phyloP scores from a whole-genome alignment of 116 monocot genomes.

The Dioscorea cayenensis region DNA sequence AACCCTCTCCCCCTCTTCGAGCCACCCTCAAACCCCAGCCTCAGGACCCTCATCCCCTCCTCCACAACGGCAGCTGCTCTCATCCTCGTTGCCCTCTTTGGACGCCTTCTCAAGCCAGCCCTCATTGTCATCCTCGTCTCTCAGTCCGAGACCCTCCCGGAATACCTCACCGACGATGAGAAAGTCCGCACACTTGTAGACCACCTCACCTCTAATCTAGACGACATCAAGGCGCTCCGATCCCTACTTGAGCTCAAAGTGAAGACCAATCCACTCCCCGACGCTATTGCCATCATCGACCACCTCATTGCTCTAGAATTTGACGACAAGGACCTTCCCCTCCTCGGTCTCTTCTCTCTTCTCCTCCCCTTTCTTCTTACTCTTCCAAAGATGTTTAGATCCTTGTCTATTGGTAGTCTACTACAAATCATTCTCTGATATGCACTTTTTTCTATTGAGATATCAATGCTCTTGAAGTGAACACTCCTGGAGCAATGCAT shows the following conservation, averaged over 20 bases:
- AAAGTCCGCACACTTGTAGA: constrained; percentile 34
- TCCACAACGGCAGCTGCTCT: constrained; percentile 13
- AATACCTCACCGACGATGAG: constrained; percentile 21
- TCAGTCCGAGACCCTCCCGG: constrained; percentile 2
- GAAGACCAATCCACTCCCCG: constrained; percentile 23
- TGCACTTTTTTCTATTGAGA: too few relatives aligned
- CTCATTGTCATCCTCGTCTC: constrained; percentile 6
- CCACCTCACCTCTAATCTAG: constrained; percentile 25
- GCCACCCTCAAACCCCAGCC: not conserved
- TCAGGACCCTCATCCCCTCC: constrained; percentile 11
- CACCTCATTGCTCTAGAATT: constrained; percentile 38
- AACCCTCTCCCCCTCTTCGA: not conserved
- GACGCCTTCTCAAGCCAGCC: constrained; percentile 12
- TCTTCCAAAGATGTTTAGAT: too few relatives aligned
- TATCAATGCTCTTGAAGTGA: too few relatives aligned
- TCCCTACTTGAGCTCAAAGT: constrained; percentile 38
- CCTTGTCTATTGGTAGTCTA: too few relatives aligned
- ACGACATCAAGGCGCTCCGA: constrained; percentile 33
- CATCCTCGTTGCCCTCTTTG: too few relatives aligned
- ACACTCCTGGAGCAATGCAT: too few relatives aligned
- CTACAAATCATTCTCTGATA: too few relatives aligned
- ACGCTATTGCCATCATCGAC: constrained; percentile 35
- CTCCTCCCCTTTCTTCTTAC: too few relatives aligned
- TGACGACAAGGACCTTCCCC: constrained; percentile 24
- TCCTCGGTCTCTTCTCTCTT: too few relatives aligned